phyloP scores from a whole-genome alignment of 2,329 filamentous ascomycete species.

The Akanthomyces lecanii region DNA sequence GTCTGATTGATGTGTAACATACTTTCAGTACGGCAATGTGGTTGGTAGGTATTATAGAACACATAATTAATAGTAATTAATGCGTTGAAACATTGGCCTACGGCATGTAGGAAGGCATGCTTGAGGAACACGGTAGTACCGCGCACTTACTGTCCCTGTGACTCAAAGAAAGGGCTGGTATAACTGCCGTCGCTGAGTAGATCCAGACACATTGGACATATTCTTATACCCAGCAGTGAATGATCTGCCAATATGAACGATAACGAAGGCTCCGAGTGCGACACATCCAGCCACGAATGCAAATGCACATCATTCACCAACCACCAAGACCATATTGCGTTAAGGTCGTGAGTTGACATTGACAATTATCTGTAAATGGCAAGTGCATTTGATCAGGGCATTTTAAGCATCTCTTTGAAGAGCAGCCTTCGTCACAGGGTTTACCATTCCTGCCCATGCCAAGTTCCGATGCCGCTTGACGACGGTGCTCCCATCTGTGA shows the following conservation, averaged over 20 bases:
- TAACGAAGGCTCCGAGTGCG: background rate
- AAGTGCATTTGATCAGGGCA: too few relatives aligned
- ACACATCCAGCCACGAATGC: background rate
- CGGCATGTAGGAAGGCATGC: background rate
- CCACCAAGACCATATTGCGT: background rate
- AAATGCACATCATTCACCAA: background rate
- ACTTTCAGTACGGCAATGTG: background rate
- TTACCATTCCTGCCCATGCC: too few relatives aligned
- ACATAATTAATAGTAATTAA: constrained; percentile 6
- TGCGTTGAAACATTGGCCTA: background rate
- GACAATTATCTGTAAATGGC: background rate
- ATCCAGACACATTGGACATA: background rate
- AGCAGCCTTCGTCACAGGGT: too few relatives aligned
- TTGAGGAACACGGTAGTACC: background rate
- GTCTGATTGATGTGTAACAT: background rate
- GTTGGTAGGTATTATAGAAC: background rate
- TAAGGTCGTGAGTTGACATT: too few relatives aligned
- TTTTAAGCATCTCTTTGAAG: too few relatives aligned
- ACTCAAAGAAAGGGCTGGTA: background rate
- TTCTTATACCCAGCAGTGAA: background rate
- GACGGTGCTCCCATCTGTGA: too few relatives aligned
- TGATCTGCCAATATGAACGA: background rate
- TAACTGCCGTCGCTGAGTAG: too few relatives aligned
- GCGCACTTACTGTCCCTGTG: background rate
- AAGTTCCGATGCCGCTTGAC: too few relatives aligned